A percentile compares a stretch with the other conserved stretches of the same genome.
Conservation (phyloP, 768 basidiomycete species). For the Stropharia rugosoannulata region DNA sequence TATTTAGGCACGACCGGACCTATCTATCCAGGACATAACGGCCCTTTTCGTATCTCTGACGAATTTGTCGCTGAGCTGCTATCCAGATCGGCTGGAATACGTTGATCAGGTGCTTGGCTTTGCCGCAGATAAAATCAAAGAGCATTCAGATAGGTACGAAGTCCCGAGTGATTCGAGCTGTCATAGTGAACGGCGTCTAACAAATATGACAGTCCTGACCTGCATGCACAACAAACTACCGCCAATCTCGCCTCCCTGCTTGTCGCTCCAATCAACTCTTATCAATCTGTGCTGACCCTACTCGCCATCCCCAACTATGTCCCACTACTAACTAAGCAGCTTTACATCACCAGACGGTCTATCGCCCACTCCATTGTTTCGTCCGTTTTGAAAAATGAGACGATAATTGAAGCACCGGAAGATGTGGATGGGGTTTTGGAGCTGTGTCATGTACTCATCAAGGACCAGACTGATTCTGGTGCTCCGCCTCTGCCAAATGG, state of each 20-base stretch:
- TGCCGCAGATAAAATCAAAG: constrained; percentile 81
- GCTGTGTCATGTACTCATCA: constrained; percentile 88
- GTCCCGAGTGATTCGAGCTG: not conserved
- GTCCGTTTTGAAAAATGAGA: constrained; percentile 95
- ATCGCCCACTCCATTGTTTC: constrained; percentile 95
- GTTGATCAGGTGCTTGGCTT: constrained; percentile 95
- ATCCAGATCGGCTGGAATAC: constrained; percentile 95
- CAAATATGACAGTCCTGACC: constrained; percentile 61
- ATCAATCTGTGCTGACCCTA: constrained; percentile 95
- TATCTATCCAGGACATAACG: constrained; percentile 97
- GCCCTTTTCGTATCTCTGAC: constrained; percentile 93
- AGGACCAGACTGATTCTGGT: constrained; percentile 70
- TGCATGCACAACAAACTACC: constrained; percentile 85
- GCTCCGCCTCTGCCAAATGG: constrained; percentile 28
- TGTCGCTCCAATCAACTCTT: constrained; percentile 93
- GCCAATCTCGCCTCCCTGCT: constrained; percentile 90
- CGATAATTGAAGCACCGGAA: constrained; percentile 88
- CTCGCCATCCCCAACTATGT: constrained; percentile 92
- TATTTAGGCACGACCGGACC: constrained; percentile 87
- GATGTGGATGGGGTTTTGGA: constrained; percentile 94
- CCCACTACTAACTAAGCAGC: constrained; percentile 79
- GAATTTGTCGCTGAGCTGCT: constrained; percentile 94
- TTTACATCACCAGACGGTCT: constrained; percentile 86
- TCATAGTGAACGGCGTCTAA: not conserved
- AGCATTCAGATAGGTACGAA: constrained; percentile 74